Base-by-base conservation (phyloP, 2,329 filamentous ascomycete species). In the Cladosporium halotolerans region DNA sequence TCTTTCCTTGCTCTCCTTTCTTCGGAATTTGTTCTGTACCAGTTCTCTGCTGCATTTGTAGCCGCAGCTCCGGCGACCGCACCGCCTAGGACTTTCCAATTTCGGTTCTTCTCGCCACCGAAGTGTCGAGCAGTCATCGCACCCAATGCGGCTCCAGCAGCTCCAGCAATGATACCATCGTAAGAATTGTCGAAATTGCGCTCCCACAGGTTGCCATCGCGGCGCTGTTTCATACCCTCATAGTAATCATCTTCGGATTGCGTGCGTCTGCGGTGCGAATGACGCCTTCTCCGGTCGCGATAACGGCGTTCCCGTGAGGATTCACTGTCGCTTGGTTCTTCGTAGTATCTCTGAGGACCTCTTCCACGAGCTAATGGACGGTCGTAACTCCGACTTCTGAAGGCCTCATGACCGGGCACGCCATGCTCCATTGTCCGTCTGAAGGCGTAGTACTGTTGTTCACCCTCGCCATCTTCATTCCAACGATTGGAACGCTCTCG, bases 81-180 rank as follows among this genome's bases (percentile, higher is more conserved):
- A 3, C 56, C 55, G 10, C 56, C 59, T 10, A 58, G 18, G 10
- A 50, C 45, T 44, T 60, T 62, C 46, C 42, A 38, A 16, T 34
- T 36, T 28, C 45, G 47, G 19, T 57, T 45, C 40, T 51, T 39
- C 46, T 52, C 34, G 7, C 52, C 44, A 32, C 45, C 48, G 18
- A 60, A 59, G 10, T 50, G 45, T 28, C 56, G 44, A 9, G 55
- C 58, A 11, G 60, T 63, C 31, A 63, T 55, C 14, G 55, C 55
- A 14, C 60, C 60, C 11, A 63, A 51, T 2, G 60, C 60, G 4
- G 59, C 60, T 8, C 60, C 60, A 4, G 60, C 58, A 10, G 47
- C 58, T 1, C 55, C 60, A 8, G 60, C 60, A 39, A 63, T 55
- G 18, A 63, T 42, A 4, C 60, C 60, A 40, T 63, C 60, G 34